Percentiles rank a stretch among this genome's conserved stretches.
phyloP scores from a whole-genome alignment of 2,329 filamentous ascomycete species.

The Dactylellina sp. region DNA sequence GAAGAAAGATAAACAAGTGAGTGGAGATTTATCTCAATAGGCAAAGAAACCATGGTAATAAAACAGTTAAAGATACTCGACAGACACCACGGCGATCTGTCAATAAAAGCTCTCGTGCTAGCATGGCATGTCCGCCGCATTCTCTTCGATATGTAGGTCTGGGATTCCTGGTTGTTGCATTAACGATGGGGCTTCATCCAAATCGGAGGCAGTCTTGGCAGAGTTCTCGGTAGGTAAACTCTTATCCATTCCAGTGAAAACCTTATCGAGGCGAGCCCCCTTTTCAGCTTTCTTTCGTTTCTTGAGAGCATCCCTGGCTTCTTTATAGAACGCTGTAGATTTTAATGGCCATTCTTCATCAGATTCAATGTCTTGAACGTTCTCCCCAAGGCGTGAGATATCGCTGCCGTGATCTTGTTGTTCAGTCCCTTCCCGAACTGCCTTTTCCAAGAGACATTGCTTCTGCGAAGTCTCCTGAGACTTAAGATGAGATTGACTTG shows the following conservation, averaged over 20 bases:
- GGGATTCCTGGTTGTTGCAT: no score
- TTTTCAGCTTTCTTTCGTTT: conserved; percentile 9
- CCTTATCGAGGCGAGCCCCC: neutral
- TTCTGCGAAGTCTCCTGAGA: neutral
- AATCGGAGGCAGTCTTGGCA: no score
- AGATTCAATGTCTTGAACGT: conserved; percentile 4
- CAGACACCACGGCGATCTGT: no score
- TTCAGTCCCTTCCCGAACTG: neutral
- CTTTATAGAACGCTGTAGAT: neutral
- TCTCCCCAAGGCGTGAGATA: neutral
- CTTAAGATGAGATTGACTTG: neutral
- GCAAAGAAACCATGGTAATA: no score
- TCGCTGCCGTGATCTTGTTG: neutral
- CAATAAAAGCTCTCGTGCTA: no score
- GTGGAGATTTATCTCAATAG: no score
- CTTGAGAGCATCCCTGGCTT: neutral
- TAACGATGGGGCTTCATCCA: no score
- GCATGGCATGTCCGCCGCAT: no score
- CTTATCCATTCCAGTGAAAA: conserved; percentile 13
- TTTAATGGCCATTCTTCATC: conserved; percentile 13
- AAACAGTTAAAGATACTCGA: no score
- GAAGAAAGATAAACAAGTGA: no score
- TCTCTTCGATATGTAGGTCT: no score
- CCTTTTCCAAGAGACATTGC: neutral
- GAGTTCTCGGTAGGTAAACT: neutral